Percentiles rank a stretch among this genome's conserved stretches.
phyloP scores from a whole-genome alignment of 441 rosid species.

The Viola pubescens region DNA sequence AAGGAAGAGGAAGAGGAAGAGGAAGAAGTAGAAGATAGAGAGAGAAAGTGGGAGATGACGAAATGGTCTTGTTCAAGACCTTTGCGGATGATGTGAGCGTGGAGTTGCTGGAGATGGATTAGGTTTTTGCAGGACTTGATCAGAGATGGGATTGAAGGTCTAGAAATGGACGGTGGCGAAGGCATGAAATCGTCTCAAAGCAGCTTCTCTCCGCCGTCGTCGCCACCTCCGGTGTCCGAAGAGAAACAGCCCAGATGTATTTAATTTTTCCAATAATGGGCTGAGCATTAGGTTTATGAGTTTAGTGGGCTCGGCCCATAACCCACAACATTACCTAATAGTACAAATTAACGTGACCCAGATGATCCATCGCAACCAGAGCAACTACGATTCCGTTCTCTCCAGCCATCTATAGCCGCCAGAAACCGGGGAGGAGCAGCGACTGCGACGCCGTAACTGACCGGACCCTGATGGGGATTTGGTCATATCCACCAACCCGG shows the following conservation, averaged over 20 bases:
- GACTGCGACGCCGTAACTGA: too few relatives aligned
- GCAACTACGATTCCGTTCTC: too few relatives aligned
- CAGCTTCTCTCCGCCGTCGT: neutral
- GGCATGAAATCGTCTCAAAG: conserved; percentile 21
- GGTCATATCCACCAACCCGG: conserved; percentile 66
- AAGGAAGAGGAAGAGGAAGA: conserved; percentile 49
- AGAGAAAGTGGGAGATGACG: conserved; percentile 40
- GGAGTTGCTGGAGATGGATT: conserved; percentile 50
- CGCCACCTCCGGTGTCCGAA: neutral
- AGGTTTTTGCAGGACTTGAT: conserved; percentile 44
- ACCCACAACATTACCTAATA: too few relatives aligned
- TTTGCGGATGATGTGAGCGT: conserved; percentile 51
- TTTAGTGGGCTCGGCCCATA: too few relatives aligned
- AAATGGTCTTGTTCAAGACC: conserved; percentile 72
- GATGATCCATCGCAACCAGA: too few relatives aligned
- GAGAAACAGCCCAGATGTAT: neutral
- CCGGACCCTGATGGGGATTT: conserved; percentile 33
- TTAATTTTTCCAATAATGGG: too few relatives aligned
- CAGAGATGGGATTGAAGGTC: conserved; percentile 41
- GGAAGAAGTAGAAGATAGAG: conserved; percentile 26
- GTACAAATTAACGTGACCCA: too few relatives aligned
- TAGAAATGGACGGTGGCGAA: conserved; percentile 14
- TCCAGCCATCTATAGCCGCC: too few relatives aligned
- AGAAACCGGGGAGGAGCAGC: too few relatives aligned
- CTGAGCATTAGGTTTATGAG: too few relatives aligned